These are phyloP conservation scores for Crithidia brevicula DNA, from an alignment of 208 protist genomes.

Conservation along the genomic window DNA sequence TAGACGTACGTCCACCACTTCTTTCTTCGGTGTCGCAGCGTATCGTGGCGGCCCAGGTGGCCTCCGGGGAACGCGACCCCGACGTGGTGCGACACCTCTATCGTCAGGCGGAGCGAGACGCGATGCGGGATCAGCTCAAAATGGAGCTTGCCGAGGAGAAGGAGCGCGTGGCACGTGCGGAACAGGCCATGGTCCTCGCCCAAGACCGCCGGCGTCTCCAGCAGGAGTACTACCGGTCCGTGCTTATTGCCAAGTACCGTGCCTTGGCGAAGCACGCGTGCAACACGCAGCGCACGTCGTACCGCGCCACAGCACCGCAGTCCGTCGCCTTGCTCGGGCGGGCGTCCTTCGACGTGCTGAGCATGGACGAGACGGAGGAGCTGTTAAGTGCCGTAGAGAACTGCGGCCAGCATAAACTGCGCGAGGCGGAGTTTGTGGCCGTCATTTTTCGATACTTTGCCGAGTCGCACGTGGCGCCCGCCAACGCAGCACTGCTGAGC, in stretches of 20 bases:
- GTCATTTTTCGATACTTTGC: conserved; percentile 34
- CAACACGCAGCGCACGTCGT: conserved; percentile 23
- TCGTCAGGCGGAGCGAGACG: conserved; percentile 22
- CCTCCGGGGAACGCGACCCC: conserved; percentile 43
- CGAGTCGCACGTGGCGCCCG: conserved; percentile 5
- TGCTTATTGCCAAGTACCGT: conserved; percentile 69
- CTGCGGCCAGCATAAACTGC: conserved; percentile 38
- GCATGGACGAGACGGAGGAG: conserved; percentile 65
- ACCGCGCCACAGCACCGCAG: conserved; percentile 39
- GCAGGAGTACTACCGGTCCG: conserved; percentile 41
- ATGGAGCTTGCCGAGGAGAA: conserved; percentile 37
- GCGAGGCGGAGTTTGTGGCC: conserved; percentile 51
- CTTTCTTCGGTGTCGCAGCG: conserved; percentile 53
- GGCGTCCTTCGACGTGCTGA: conserved; percentile 63
- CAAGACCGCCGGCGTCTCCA: conserved; percentile 39
- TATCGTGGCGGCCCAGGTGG: conserved; percentile 61
- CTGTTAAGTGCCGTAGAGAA: conserved; percentile 49
- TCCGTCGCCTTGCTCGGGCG: conserved; percentile 51
- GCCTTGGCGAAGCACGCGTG: conserved; percentile 35
- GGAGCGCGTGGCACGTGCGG: conserved; percentile 27
- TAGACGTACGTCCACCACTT: conserved; percentile 36
- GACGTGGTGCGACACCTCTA: conserved; percentile 51
- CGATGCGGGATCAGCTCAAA: conserved; percentile 15
- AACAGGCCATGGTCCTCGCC: conserved; percentile 29
- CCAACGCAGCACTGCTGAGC: conserved; percentile 16